Evolutionary conservation across 352 stramenopile species (phyloP).

Genomic region (Phytophthora agathidicida): DNA sequence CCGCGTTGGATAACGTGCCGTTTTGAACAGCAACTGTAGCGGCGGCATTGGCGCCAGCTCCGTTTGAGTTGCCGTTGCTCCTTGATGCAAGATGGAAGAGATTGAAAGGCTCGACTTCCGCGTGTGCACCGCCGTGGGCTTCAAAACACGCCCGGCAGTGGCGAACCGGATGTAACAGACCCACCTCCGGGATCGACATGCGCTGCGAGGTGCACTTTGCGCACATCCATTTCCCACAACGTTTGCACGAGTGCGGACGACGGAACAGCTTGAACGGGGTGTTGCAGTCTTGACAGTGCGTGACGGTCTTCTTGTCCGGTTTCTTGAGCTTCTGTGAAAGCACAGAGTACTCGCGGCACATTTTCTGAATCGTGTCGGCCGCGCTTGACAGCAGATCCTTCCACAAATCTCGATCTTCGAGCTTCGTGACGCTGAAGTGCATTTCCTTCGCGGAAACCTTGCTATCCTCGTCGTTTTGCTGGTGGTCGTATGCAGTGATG

Average conservation of each 20-base stretch:
- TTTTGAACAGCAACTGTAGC: conserved; percentile 20
- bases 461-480: conserved; percentile 54
- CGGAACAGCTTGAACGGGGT: conserved; percentile 85
- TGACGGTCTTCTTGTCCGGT: conserved; percentile 82
- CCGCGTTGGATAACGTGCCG: conserved; percentile 60
- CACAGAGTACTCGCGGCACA: conserved; percentile 69
- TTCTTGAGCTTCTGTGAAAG: conserved; percentile 80
- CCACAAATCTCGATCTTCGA: conserved; percentile 85
- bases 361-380: conserved; percentile 64
- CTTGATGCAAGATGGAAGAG: conserved; percentile 49
- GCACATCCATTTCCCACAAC: conserved; percentile 88
- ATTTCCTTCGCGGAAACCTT: conserved; percentile 69
- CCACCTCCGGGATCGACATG: conserved; percentile 83
- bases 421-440: conserved; percentile 86
- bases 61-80: conserved; percentile 13
- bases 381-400: conserved; percentile 72
- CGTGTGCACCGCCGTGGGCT: conserved; percentile 63
- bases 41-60: conserved; percentile 13
- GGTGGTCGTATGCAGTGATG: conserved; percentile 82
- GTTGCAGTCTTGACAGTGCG: conserved; percentile 81
- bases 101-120: conserved; percentile 70
- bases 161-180: conserved; percentile 75
- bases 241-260: conserved; percentile 83
- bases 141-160: conserved; percentile 84
- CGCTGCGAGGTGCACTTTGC: conserved; percentile 82